Conservation (phyloP, 164 flowering plant genomes). For the Annona squamosa region DNA sequence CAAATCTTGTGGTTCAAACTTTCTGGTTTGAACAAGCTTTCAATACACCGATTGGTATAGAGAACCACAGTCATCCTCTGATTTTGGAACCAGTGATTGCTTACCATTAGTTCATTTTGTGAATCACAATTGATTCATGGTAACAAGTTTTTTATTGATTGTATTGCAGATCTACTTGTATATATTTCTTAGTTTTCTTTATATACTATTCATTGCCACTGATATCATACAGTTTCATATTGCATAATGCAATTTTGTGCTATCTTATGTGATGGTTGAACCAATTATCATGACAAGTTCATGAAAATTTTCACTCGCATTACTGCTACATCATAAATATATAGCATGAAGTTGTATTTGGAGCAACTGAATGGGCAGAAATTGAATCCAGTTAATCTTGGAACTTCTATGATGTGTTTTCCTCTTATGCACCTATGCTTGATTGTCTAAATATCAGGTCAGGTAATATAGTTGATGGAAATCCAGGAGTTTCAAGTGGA, state of each 20-base stretch:
- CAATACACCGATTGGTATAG: too few species aligned
- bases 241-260: neutral
- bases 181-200: neutral
- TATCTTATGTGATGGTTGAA: neutral
- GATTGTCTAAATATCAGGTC: constrained; percentile 42
- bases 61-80: too few species aligned
- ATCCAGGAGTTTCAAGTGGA: constrained; percentile 82
- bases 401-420: neutral
- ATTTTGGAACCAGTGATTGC: too few species aligned
- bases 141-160: too few species aligned
- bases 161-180: too few species aligned
- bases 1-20: too few species aligned
- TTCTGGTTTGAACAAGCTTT: too few species aligned
- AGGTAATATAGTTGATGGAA: constrained; percentile 76
- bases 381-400: neutral
- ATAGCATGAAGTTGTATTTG: neutral
- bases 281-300: neutral
- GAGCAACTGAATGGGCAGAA: neutral
- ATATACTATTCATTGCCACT: neutral
- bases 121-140: too few species aligned
- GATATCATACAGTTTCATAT: neutral
- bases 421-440: neutral
- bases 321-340: neutral
- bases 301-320: neutral
- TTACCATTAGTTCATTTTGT: too few species aligned